Evolutionary conservation across 2,329 filamentous ascomycete genomes (phyloP), one percentile per base, ranked within the genome.

Genomic region (Neopestalotiopsis rosae): DNA sequence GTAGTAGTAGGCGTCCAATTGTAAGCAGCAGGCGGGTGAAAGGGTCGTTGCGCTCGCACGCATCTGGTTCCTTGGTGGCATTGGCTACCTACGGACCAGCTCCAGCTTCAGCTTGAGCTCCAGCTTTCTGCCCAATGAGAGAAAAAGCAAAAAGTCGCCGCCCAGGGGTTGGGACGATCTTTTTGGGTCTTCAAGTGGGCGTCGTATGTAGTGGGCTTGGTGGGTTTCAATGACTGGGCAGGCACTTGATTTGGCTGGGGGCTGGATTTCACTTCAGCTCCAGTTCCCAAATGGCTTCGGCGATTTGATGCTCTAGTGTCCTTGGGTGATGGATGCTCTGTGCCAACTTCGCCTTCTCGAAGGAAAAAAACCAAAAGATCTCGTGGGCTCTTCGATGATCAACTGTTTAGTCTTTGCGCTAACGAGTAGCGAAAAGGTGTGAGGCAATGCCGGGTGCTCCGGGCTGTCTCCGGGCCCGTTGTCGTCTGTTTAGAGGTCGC

Each of bases 391-490:
- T 34, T n/a, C 28, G 28, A 40, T 28, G 59, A 38, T 38, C 34
- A 49, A 38, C 34, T 10, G 34, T 24, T 28, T 49, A 64, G 61
- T 10, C 61, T 40, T 64, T 45, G 34, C 61, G 61, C 61, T 49
- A 64, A 64, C 17, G 20, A 40, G 61, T 40, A 52, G 34, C 40
- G 40, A 13, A 30, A 14, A 28, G 57, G 24, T 59, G 38, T 64
- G 20, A 49, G 61, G 38, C 42, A 52, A 64, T 64, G 61, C 61
- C 61, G 61, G 61, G 14, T 14, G n/a, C 20, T 40, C 61, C 61
- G 61, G 40, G 28, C n/a, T 28, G 40, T 62, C 59, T 20, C 59
- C 30, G 57, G 14, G n/a, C 17, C 57, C 30, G 57, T 34, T 13
- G 30, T 59, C 12, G 24, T 52, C 13, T 45, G 20, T 34, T 52